Evolutionary conservation across 2,329 filamentous ascomycete genomes (phyloP).

Genomic region (Aspergillus terreus): DNA sequence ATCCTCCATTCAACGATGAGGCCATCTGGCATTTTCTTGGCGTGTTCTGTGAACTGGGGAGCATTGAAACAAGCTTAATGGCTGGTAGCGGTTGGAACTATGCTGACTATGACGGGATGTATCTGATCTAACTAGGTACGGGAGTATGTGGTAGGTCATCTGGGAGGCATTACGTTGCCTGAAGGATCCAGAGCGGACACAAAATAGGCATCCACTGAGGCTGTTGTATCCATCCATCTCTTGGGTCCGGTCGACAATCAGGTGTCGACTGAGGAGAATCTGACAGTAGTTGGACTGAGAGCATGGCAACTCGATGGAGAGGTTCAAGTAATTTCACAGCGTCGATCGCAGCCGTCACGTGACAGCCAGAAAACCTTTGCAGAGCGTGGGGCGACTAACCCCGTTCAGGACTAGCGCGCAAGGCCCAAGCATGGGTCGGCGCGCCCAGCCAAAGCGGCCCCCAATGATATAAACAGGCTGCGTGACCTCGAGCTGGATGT

Average conservation of each 20-base stretch:
- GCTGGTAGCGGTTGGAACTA: not conserved
- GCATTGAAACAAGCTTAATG: slow-evolving; percentile 11
- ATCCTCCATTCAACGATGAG: slow-evolving; percentile 12
- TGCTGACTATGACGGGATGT: not conserved
- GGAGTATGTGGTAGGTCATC: not conserved
- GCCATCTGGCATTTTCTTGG: slow-evolving; percentile 38
- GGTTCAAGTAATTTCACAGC: slow-evolving; percentile 7
- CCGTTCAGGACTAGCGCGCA: slow-evolving; percentile 25
- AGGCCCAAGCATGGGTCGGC: slow-evolving; percentile 39
- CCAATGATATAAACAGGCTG: slow-evolving; percentile 48
- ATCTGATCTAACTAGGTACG: not conserved
- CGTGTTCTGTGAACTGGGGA: slow-evolving; percentile 10
- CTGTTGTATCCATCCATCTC: too few relatives aligned
- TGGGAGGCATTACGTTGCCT: not conserved
- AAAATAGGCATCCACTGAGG: not conserved
- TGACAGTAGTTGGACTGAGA: too few relatives aligned
- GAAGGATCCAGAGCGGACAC: too few relatives aligned
- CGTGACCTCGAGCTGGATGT: slow-evolving; percentile 38
- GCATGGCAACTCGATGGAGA: not conserved
- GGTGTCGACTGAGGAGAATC: too few relatives aligned
- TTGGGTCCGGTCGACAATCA: too few relatives aligned
- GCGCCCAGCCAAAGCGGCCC: slow-evolving; percentile 36
- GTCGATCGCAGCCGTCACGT: slow-evolving; percentile 20
- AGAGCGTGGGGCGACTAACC: slow-evolving; percentile 23
- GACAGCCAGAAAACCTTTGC: slow-evolving; percentile 26